These are phyloP conservation scores for Aristolochia californica DNA, from an alignment of 164 flowering plant genomes.

Conservation along the genomic window DNA sequence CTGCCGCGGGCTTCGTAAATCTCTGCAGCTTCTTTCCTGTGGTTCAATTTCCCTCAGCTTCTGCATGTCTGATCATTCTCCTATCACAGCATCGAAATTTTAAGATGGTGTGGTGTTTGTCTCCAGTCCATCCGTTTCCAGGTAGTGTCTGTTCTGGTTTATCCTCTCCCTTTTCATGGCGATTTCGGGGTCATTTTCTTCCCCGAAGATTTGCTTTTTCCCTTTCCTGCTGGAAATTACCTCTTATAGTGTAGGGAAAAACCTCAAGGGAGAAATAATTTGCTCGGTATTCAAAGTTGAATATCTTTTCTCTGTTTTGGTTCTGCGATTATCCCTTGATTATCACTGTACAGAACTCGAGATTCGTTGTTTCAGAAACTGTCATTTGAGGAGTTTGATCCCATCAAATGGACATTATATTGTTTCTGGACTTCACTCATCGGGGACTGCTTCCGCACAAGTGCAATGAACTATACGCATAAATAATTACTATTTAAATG, in stretches of 20 bases:
- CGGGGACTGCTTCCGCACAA: too few relatives aligned
- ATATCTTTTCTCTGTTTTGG: not conserved
- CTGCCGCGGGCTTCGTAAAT: too few relatives aligned
- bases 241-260: not conserved
- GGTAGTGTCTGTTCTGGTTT: not conserved
- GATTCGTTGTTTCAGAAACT: too few relatives aligned
- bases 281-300: not conserved
- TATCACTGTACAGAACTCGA: not conserved
- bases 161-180: not conserved
- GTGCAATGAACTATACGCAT: too few relatives aligned
- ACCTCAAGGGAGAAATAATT: not conserved
- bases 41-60: too few relatives aligned
- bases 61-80: too few relatives aligned
- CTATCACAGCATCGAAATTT: too few relatives aligned
- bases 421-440: too few relatives aligned
- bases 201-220: not conserved
- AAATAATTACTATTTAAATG: not conserved
- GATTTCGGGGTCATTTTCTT: not conserved
- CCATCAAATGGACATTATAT: too few relatives aligned
- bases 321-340: not conserved
- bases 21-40: too few relatives aligned
- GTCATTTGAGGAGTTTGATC: too few relatives aligned
- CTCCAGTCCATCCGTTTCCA: not conserved
- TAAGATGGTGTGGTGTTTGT: conserved; percentile 5
- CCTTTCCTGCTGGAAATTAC: not conserved